Evolutionary conservation across 202 grass and related monocot species (phyloP), one percentile per base, ranked within the genome.

Genomic region (Schoenoplectus tabernaemontani): DNA sequence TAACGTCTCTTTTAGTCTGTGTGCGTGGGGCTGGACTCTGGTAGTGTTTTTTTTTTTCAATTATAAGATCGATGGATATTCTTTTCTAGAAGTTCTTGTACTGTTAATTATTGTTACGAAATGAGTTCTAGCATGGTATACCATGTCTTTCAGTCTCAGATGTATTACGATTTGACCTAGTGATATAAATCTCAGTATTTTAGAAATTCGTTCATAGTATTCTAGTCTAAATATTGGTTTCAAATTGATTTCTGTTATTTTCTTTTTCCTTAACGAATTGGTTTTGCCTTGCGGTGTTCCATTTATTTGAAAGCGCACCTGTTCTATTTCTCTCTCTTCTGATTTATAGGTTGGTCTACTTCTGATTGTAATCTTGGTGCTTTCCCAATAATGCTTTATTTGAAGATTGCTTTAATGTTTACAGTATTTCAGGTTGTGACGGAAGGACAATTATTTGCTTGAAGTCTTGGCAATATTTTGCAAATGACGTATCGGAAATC

Each of bases 31-130:
- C 2, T 44, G 70, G 43, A 50, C 20, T 41, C 9, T 58, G 76
- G 28, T 61, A 33, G 76, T 61, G 58, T 59, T 34, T 79, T 79
- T 58, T 36, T n/a, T 51, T 80, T 80, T 80, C 47, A n/a, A 65
- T 62, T 80, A 80, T 64, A 63, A 79, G 51, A 79, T 79, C 58
- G n/a, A 64, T 65, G 59, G 78, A 65, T 80, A 65, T 48, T 80
- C 59, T 65, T 80, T 80, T 80, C 41, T 80, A 62, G 23, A 80
- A 47, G n/a, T 32, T 61, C 30, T 63, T 80, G 78, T 65, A 64
- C 19, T 80, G 78, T 80, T 80, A 41, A 64, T 19, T 80, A 59
- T 80, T 80, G 42, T 48, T 65, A 80, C n/a, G 13, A 7, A 60
- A 61, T 61, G 39, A 30, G 28, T 15, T 42, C 33, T 7, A 26